A percentile compares a stretch with the other conserved stretches of the same genome.
phyloP scores from a whole-genome alignment of 2,329 filamentous ascomycete genomes.

The Aspergillus novofumigatus region DNA sequence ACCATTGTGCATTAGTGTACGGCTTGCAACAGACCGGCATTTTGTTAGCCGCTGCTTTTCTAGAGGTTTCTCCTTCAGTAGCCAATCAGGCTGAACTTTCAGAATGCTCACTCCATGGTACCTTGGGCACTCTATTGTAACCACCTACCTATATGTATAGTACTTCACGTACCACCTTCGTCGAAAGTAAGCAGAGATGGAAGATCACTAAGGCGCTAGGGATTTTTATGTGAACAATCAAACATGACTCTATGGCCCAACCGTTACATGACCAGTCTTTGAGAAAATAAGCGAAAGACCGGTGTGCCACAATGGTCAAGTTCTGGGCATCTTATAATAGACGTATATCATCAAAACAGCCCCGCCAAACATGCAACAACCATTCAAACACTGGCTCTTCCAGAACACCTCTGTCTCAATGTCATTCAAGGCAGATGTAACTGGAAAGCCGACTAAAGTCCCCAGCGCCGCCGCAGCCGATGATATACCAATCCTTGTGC shows the following conservation, averaged over 20 bases:
- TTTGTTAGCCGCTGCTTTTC: background rate
- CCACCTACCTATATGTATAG: background rate
- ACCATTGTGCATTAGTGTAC: background rate
- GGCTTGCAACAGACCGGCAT: background rate
- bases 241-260: background rate
- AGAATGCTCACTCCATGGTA: background rate
- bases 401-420: background rate
- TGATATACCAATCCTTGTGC: slow-evolving; percentile 2
- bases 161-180: background rate
- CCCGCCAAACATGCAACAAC: slow-evolving; percentile 1
- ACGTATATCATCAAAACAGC: slow-evolving; percentile 2
- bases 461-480: slow-evolving; percentile 2
- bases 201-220: no score
- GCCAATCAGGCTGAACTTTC: background rate
- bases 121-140: background rate
- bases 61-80: background rate
- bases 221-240: background rate
- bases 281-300: background rate
- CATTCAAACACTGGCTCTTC: slow-evolving; percentile 2
- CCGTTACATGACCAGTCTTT: no score
- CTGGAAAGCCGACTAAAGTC: slow-evolving; percentile 1
- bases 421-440: slow-evolving; percentile 3
- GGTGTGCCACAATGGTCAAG: background rate
- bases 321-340: slow-evolving; percentile 2
- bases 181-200: background rate